These are phyloP conservation scores for Chrysanthemum makinoi DNA, from an alignment of 129 eudicot species.

Conservation along the genomic window DNA sequence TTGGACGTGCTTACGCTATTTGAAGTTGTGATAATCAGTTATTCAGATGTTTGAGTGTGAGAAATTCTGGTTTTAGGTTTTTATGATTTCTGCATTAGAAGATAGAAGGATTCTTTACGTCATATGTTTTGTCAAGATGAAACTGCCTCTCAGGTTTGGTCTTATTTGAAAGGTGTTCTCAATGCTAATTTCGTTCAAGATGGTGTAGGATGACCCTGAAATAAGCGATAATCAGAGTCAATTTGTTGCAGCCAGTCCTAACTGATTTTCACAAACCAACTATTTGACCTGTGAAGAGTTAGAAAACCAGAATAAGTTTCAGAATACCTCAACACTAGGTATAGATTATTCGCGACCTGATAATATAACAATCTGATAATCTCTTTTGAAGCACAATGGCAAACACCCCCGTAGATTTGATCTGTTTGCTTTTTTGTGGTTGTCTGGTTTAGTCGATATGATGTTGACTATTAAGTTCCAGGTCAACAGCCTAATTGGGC, in stretches of 20 bases:
- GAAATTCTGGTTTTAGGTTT: too few relatives aligned
- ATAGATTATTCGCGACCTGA: too few relatives aligned
- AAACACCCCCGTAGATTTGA: background rate
- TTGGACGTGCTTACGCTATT: background rate
- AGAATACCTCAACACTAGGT: too few relatives aligned
- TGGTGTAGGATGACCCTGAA: too few relatives aligned
- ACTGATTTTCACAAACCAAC: too few relatives aligned
- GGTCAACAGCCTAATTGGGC: conserved; percentile 9
- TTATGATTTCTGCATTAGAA: background rate
- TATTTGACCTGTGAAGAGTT: too few relatives aligned
- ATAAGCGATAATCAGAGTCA: too few relatives aligned
- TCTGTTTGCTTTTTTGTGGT: conserved; percentile 13
- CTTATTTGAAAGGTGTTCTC: background rate
- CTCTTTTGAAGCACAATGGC: background rate
- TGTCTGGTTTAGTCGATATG: conserved; percentile 15
- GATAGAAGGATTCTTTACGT: background rate
- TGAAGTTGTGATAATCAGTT: background rate
- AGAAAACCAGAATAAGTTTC: too few relatives aligned
- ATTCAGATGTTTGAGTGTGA: background rate
- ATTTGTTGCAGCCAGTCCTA: too few relatives aligned
- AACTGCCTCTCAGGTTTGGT: background rate
- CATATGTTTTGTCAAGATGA: background rate
- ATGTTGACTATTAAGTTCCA: conserved; percentile 18
- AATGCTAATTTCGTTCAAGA: background rate
- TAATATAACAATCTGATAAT: too few relatives aligned